Percentiles rank a stretch among this genome's conserved stretches.
These are phyloP conservation scores for Sonneratia caseolaris DNA, from an alignment of 345 rosid species.

Conservation along the genomic window DNA sequence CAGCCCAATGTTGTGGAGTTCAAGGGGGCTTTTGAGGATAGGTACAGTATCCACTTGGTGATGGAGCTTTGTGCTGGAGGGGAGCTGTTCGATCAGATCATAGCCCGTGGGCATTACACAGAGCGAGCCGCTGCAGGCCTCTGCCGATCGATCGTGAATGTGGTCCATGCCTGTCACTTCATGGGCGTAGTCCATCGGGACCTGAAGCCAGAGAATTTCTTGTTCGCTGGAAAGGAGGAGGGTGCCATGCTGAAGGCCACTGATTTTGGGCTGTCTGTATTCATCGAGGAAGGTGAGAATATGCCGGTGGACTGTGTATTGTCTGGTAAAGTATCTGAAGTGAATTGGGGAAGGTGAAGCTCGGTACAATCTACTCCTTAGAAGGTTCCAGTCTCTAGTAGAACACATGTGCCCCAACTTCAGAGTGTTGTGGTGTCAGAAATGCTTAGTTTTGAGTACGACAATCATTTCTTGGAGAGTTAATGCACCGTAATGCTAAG, in stretches of 20 bases:
- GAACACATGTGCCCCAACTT: not conserved
- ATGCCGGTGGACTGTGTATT: not conserved
- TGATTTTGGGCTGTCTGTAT: constrained; percentile 79
- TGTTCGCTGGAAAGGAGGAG: constrained; percentile 52
- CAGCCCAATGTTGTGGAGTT: constrained; percentile 77
- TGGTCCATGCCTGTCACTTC: constrained; percentile 73
- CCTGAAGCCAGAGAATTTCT: constrained; percentile 90
- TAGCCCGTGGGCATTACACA: constrained; percentile 57
- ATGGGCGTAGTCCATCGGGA: constrained; percentile 88
- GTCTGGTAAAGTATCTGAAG: not conserved
- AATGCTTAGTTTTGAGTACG: not conserved
- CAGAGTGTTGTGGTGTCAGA: not conserved
- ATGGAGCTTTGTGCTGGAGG: constrained; percentile 95
- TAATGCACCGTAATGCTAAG: not conserved
- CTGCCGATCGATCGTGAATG: constrained; percentile 52
- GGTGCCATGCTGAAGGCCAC: constrained; percentile 68
- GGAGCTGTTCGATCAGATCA: constrained; percentile 79
- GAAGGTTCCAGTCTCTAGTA: not conserved
- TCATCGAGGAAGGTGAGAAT: constrained; percentile 63
- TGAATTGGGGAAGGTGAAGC: not conserved
- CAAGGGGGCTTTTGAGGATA: constrained; percentile 70
- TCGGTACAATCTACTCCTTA: not conserved
- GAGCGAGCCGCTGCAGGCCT: constrained; percentile 73
- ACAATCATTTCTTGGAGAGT: too few relatives aligned
- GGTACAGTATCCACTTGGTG: constrained; percentile 67